Evolutionary conservation across 441 rosid species (phyloP).

Genomic region (Adansonia madagascariensis): DNA sequence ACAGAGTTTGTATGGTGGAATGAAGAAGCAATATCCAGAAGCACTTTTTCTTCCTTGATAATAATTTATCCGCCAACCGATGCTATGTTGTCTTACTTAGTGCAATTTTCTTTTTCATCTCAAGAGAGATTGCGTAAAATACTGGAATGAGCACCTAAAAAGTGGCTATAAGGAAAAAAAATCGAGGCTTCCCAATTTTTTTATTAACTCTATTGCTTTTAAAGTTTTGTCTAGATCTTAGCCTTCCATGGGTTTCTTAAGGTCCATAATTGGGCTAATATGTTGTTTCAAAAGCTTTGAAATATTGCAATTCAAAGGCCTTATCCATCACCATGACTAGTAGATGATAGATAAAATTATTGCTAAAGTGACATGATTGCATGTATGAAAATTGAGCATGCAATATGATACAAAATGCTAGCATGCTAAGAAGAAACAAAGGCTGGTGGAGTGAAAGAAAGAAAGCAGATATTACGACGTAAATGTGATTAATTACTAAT

Average conservation of each 20-base stretch:
- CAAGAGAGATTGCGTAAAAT: neutral
- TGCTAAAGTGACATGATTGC: slow-evolving; percentile 10
- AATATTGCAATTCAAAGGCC: slow-evolving; percentile 5
- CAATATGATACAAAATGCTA: neutral
- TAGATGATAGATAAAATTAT: neutral
- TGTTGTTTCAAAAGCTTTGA: neutral
- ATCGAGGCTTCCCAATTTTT: neutral
- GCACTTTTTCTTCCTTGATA: slow-evolving; percentile 91
- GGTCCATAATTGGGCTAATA: slow-evolving; percentile 1
- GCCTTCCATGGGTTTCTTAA: slow-evolving; percentile 4
- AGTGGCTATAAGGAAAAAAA: neutral
- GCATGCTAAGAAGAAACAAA: slow-evolving; percentile 16
- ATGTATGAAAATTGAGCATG: neutral
- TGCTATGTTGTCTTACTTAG: slow-evolving; percentile 1
- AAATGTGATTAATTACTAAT: slow-evolving; percentile 30
- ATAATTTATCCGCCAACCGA: slow-evolving; percentile 23
- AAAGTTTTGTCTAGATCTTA: neutral
- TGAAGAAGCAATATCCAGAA: slow-evolving; percentile 98
- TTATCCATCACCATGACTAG: neutral
- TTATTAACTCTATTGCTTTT: neutral
- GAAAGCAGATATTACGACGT: slow-evolving; percentile 2
- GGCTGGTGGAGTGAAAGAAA: neutral
- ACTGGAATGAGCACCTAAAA: neutral
- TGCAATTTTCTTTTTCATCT: neutral
- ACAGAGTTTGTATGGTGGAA: slow-evolving; percentile 98